Percentiles rank a stretch among this genome's conserved stretches.
Conservation (phyloP, 805 yeast species). For the Myxozyma nipponensis region DNA sequence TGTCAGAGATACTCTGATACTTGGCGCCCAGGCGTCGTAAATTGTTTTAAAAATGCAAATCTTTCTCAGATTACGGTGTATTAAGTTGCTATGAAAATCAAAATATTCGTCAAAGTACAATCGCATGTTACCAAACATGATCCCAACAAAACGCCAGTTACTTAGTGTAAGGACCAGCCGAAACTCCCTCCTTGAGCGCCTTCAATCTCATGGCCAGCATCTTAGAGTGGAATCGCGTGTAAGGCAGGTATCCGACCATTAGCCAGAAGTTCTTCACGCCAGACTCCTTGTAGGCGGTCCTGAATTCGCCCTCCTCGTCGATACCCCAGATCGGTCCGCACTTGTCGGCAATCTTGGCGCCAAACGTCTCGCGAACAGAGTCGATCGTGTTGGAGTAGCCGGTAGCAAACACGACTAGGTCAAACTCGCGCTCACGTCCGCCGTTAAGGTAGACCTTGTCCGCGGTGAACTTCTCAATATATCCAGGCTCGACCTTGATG, state of each 20-base stretch:
- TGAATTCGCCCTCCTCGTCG: conserved; percentile 4
- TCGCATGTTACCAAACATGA: no score
- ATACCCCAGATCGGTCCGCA: conserved; percentile 5
- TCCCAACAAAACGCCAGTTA: no score
- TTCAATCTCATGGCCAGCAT: neutral
- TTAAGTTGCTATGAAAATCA: no score
- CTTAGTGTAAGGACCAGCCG: no score
- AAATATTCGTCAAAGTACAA: no score
- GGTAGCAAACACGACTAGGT: conserved; percentile 3
- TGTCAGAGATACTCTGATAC: no score
- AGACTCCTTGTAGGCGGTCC: neutral
- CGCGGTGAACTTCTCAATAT: conserved; percentile 4
- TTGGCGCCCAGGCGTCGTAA: no score
- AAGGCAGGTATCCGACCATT: conserved; percentile 3
- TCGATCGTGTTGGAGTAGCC: neutral
- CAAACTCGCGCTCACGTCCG: neutral
- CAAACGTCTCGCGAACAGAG: conserved; percentile 1
- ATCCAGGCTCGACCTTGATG: conserved; percentile 1
- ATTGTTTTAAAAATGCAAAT: no score
- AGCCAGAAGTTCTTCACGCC: neutral
- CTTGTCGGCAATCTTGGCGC: neutral
- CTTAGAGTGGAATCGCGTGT: conserved; percentile 4
- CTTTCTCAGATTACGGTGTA: no score
- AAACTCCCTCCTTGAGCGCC: neutral
- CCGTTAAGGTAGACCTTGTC: conserved; percentile 1